These are phyloP conservation scores for Alliaria petiolata DNA, from an alignment of 345 rosid species.

Conservation along the genomic window DNA sequence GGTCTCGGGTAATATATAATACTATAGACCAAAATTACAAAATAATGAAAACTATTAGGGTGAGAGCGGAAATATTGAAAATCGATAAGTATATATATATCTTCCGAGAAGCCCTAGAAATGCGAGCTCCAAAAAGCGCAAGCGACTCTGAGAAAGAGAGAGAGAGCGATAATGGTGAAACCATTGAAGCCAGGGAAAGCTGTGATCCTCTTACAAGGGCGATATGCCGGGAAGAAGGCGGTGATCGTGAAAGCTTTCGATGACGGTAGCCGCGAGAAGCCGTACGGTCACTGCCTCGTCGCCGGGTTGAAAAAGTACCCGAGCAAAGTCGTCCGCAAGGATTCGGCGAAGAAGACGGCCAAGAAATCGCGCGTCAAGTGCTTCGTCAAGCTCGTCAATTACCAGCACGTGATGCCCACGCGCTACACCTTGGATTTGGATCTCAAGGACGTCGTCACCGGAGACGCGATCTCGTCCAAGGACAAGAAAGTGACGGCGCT, in stretches of 20 bases:
- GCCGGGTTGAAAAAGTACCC: slow-evolving; percentile 56
- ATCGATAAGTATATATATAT: no score
- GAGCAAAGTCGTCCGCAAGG: slow-evolving; percentile 50
- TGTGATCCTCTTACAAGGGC: slow-evolving; percentile 53
- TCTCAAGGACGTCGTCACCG: slow-evolving; percentile 42
- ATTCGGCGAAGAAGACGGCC: slow-evolving; percentile 59
- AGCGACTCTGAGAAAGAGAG: no score
- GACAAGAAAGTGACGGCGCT: slow-evolving; percentile 47
- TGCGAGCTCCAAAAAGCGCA: not conserved
- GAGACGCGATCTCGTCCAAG: slow-evolving; percentile 37
- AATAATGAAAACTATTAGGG: not conserved
- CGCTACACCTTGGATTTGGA: slow-evolving; percentile 62
- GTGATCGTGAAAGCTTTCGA: slow-evolving; percentile 47
- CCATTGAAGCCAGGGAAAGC: slow-evolving; percentile 43
- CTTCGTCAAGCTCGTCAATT: slow-evolving; percentile 53
- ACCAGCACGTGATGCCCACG: slow-evolving; percentile 60
- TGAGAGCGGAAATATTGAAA: not conserved
- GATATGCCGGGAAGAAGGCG: slow-evolving; percentile 53
- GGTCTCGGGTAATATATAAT: not conserved
- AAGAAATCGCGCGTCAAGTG: slow-evolving; percentile 52
- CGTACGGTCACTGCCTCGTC: slow-evolving; percentile 57
- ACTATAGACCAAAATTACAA: not conserved
- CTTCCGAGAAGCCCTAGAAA: not conserved
- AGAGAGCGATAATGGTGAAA: no score
- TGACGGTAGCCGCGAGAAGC: slow-evolving; percentile 44